Evolutionary conservation across 2,329 filamentous ascomycete species (phyloP), one percentile per base, ranked within the genome.

Genomic region (Fusarium albidum): DNA sequence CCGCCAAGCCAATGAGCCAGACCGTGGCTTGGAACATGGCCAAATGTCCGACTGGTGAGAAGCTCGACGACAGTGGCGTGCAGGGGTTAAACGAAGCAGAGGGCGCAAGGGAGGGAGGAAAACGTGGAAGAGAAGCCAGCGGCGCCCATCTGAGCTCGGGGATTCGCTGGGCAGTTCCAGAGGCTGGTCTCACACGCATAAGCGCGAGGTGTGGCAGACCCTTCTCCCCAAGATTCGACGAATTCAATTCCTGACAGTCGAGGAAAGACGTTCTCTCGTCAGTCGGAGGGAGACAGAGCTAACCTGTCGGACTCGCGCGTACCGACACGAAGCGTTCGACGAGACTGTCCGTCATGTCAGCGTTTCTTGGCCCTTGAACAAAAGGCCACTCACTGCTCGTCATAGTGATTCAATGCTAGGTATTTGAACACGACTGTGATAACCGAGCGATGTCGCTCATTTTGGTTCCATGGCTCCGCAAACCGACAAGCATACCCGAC

Each of bases 361-460:
- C 34, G 43, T 44, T 44, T 39, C 28, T 28, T 46, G 29, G 17
- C 25, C 21, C 9, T 29, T 33, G 14, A 38, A 25, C 34, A 6
- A 17, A 50, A 33, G 31, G 9, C 9, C 9, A 14, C 9, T 10
- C 9, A 14, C 9, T 28, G 18, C 13, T 55, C 55, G 62, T 66
- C 64, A 67, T 67, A 33, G 44, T 66, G 62, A 67, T 61, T 55
- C 28, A 66, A 65, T 46, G 12, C 31, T 49, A n/a, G n/a, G n/a
- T n/a, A 28, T 48, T 31, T 26, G 27, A 45, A 28, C 33, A 43
- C 28, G 47, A 48, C 37, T 38, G 40, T 44, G 37, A 47, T 43
- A 52, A 54, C 39, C 37, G 29, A 52, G 55, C 45, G 53, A 57
- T 55, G 60, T 64, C 45, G 55, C 62, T 60, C 31, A 44, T 40